Conservation (phyloP, 1,139 yeast species). For the Hanseniaspora sp. region DNA sequence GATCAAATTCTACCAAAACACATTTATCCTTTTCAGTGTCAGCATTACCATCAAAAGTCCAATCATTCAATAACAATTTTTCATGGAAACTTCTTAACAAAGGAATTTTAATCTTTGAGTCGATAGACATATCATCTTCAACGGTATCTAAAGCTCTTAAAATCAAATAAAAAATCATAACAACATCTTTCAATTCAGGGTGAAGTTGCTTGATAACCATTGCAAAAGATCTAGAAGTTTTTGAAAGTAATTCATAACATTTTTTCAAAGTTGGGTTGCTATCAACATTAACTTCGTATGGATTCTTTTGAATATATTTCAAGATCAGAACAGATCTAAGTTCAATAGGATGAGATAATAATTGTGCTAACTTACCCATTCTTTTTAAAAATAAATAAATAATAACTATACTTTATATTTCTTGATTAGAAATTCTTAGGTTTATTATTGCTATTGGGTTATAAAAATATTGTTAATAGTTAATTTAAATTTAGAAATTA, state of each 20-base stretch:
- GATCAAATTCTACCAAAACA: constrained; percentile 67
- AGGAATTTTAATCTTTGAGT: constrained; percentile 60
- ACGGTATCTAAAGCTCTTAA: constrained; percentile 89
- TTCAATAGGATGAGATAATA: constrained; percentile 63
- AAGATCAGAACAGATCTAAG: constrained; percentile 55
- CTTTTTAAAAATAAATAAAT: no score
- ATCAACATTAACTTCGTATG: background rate
- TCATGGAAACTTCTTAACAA: constrained; percentile 57
- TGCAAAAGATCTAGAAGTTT: constrained; percentile 82
- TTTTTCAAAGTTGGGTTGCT: constrained; percentile 45
- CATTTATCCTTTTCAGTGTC: constrained; percentile 71
- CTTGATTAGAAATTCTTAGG: no score
- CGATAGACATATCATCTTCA: constrained; percentile 91
- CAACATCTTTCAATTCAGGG: constrained; percentile 75
- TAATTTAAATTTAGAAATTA: no score
- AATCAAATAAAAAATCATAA: constrained; percentile 73
- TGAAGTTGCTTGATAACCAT: constrained; percentile 85
- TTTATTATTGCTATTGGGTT: no score
- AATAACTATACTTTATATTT: no score
- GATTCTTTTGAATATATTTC: constrained; percentile 33
- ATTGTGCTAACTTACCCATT: constrained; percentile 60
- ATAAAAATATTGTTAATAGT: no score
- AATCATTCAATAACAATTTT: constrained; percentile 51
- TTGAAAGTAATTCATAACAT: constrained; percentile 57
- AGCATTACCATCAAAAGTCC: constrained; percentile 70